Base-by-base conservation (phyloP, 1,284 basidiomycete genomes). In the Veloboletus limbatus region DNA sequence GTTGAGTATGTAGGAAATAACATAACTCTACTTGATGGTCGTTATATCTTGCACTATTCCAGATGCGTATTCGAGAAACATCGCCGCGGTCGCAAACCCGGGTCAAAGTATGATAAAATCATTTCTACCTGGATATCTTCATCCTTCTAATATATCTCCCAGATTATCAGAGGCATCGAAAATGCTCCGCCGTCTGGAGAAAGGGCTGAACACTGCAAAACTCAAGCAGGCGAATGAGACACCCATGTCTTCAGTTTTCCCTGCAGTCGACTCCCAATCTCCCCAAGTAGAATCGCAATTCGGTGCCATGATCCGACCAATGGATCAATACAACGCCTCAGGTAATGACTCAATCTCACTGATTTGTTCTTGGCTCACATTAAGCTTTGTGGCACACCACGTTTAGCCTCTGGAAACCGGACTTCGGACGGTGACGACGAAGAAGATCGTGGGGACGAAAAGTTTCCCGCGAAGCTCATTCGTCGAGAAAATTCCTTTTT, bases 21-120 rank as follows among this genome's bases (percentile, higher is more conserved):
- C 43, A 37, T 38, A 26, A 43, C 40, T 48, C 18, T 48, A 42
- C 39, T 43, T 39, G 40, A 37, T 45, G 41, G 22, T 49, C 35
- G 17, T 43, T 45, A 51, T 40, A 55, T 34, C 44, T 54, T 54
- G 52, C 53, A 42, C 36, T 45, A 34, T 42, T 50, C 45, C 55
- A 88, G 87, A 51, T 90, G 87, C 58, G 54, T 89, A 30, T 91
- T 91, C 57, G 88, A 91, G 70, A 91, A 91, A 65, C 88, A 91
- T 65, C 79, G 88, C 40, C 80, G 88, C 32, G 88, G 88, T 33
- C 79, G 88, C 47, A 91, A 91, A 60, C 88, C 88, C n/a, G 88
- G 88, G 54, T 90, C 88, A 67, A 91, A 90, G 88, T 91, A 60
- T 33, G 74, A 47, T 45, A 35, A 22, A 31, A 43, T 53, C 36